These are phyloP conservation scores for Nemania diffusa DNA, from an alignment of 2,329 filamentous ascomycete species.

Conservation along the genomic window DNA sequence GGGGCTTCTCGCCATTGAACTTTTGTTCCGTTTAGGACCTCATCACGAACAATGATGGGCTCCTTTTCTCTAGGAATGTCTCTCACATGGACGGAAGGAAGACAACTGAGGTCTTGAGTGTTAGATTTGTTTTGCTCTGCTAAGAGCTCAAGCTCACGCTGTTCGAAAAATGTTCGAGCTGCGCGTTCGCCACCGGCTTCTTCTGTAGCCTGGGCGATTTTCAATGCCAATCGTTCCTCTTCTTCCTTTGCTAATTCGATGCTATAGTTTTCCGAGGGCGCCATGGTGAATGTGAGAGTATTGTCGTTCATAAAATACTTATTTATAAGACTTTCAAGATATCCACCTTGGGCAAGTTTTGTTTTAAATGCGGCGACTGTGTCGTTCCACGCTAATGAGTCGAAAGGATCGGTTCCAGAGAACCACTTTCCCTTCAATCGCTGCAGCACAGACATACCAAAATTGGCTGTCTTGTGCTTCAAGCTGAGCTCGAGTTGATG, in stretches of 20 bases:
- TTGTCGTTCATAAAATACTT: conserved; percentile 92
- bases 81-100: conserved; percentile 87
- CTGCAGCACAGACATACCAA: conserved; percentile 90
- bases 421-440: conserved; percentile 94
- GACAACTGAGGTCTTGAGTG: conserved; percentile 83
- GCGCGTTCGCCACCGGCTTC: conserved; percentile 76
- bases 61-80: conserved; percentile 88
- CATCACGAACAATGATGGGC: conserved; percentile 67
- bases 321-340: conserved; percentile 85
- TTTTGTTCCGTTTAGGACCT: conserved; percentile 71
- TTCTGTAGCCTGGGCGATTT: conserved; percentile 76
- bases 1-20: conserved; percentile 92
- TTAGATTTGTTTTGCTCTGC: conserved; percentile 85
- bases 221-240: conserved; percentile 74
- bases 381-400: conserved; percentile 90
- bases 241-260: conserved; percentile 82
- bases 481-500: conserved; percentile 93
- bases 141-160: conserved; percentile 82
- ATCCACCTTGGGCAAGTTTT: conserved; percentile 77
- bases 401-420: conserved; percentile 91
- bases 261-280: conserved; percentile 79
- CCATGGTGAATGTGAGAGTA: conserved; percentile 93
- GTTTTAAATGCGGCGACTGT: conserved; percentile 84
- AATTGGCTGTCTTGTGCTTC: conserved; percentile 96
- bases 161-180: conserved; percentile 76